Evolutionary conservation across 345 rosid species (phyloP), one percentile per base, ranked within the genome.

Genomic region (Rhizophora mangle): DNA sequence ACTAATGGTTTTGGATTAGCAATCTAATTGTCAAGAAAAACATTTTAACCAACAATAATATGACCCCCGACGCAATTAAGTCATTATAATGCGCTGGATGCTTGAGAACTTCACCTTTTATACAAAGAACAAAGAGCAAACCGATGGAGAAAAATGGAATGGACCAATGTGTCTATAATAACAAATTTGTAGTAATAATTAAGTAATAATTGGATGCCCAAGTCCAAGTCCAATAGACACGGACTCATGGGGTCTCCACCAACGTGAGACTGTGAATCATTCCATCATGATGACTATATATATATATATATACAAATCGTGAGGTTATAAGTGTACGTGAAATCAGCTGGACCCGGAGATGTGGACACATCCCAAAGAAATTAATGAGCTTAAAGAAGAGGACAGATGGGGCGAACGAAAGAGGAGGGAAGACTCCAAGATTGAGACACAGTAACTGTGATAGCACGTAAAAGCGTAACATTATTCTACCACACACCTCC

Each of bases 211-310:
- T 11, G 43, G 27, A 65, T 11, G 62, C 0, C 49, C 49, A n/a
- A 37, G 3, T 53, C 21, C 15, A 30, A 53, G 3, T 53, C 21
- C 15, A 30, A 53, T 46, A 20, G 10, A 5, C 24, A 6, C 60
- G 49, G 73, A 73, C 76, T 70, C 18, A 70, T 29, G 43, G 31
- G 59, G 31, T 5, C n/a, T 31, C 29, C 4, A 0, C 66, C n/a
- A n/a, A 54, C 37, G 21, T 3, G 49, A 66, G 58, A 79, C 71
- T 27, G 3, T 34, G 59, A 79, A 84, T 82, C 74, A 84, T 78
- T 80, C 70, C 69, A 63, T 71, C 76, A 76, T 73, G 71, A 80
- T 84, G 81, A 77, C 73, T 64, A 47, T 63, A 31, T 32, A 36
- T 15, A 46, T 22, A 36, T 10, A 39, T 59, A 58, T 59, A 64